Percentiles rank a stretch among this genome's conserved stretches.
These are phyloP conservation scores for Podospora pseudocomata DNA, from an alignment of 495 filamentous ascomycete species.

Conservation along the genomic window DNA sequence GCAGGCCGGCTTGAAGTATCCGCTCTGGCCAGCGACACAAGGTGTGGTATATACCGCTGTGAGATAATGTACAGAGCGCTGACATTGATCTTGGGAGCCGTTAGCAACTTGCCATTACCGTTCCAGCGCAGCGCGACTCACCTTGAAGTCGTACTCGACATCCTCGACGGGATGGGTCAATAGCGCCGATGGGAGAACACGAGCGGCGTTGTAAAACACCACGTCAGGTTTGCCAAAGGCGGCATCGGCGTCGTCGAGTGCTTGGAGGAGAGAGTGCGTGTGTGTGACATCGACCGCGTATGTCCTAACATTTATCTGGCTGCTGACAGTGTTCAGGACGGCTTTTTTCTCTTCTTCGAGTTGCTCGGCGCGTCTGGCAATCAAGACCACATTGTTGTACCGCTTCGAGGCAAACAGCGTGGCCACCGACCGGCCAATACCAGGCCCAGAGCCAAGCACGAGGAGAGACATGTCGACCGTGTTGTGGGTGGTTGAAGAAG, in stretches of 20 bases:
- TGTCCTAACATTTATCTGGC: slow-evolving; percentile 27
- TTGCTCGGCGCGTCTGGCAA: slow-evolving; percentile 35
- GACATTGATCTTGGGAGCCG: slow-evolving; percentile 30
- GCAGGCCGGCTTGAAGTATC: slow-evolving; percentile 28
- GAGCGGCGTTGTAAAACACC: slow-evolving; percentile 44
- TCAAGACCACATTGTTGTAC: slow-evolving; percentile 38
- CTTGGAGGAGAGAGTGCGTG: slow-evolving; percentile 19
- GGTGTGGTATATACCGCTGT: slow-evolving; percentile 34
- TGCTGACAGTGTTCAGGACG: slow-evolving; percentile 20
- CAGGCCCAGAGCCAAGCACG: slow-evolving; percentile 42
- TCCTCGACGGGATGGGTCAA: slow-evolving; percentile 31
- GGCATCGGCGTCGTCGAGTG: slow-evolving; percentile 32
- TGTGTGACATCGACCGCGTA: slow-evolving; percentile 36
- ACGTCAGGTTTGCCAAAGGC: slow-evolving; percentile 31
- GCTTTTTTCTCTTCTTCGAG: slow-evolving; percentile 32
- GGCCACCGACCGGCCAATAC: slow-evolving; percentile 39
- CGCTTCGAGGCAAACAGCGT: slow-evolving; percentile 35
- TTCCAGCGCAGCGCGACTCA: slow-evolving; percentile 9
- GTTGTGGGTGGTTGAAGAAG: background rate
- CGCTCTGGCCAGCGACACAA: slow-evolving; percentile 26
- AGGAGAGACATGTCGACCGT: slow-evolving; percentile 16
- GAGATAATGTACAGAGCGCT: slow-evolving; percentile 37
- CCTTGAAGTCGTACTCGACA: slow-evolving; percentile 41
- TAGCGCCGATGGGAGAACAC: slow-evolving; percentile 29
- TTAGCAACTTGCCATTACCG: background rate